These are phyloP conservation scores for Fusarium mangiferae DNA, from an alignment of 2,329 filamentous ascomycete species.

Conservation along the genomic window DNA sequence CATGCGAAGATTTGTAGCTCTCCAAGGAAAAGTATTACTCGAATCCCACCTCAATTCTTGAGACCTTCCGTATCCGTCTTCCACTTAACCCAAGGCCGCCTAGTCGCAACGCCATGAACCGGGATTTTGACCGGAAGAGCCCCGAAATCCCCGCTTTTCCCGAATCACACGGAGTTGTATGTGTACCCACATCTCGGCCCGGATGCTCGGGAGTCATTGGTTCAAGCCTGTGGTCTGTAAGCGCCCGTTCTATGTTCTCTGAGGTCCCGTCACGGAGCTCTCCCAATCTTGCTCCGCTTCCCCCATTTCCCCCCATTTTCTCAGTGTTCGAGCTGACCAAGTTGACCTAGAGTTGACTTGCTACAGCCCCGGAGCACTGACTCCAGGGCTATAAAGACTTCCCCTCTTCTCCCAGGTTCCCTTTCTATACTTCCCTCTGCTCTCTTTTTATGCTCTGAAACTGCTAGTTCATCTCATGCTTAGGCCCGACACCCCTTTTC, in stretches of 20 bases:
- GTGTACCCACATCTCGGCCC: slow-evolving; percentile 2
- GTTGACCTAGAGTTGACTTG: not conserved
- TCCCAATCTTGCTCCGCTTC: not conserved
- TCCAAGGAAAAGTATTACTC: fast-evolving
- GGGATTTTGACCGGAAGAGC: not conserved
- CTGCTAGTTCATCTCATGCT: not conserved
- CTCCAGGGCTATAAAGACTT: not conserved
- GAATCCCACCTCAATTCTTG: fast-evolving
- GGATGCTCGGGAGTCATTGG: not conserved
- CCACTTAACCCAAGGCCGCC: not conserved
- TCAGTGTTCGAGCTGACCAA: not conserved
- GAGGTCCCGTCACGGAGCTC: not conserved
- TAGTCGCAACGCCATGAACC: not conserved
- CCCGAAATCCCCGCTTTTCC: slow-evolving; percentile 1
- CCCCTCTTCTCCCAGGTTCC: not conserved
- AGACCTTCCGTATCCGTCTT: not conserved
- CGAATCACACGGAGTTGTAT: slow-evolving; percentile 1
- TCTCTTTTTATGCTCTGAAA: not conserved
- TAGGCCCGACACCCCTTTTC: not conserved
- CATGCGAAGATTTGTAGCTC: not conserved
- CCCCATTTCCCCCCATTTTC: not conserved
- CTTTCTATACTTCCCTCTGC: no score
- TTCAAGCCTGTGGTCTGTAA: not conserved
- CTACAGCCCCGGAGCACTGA: not conserved
- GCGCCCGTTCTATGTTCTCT: not conserved